Base-by-base conservation (phyloP, 768 basidiomycete genomes). In the Dentipellis fragilis region DNA sequence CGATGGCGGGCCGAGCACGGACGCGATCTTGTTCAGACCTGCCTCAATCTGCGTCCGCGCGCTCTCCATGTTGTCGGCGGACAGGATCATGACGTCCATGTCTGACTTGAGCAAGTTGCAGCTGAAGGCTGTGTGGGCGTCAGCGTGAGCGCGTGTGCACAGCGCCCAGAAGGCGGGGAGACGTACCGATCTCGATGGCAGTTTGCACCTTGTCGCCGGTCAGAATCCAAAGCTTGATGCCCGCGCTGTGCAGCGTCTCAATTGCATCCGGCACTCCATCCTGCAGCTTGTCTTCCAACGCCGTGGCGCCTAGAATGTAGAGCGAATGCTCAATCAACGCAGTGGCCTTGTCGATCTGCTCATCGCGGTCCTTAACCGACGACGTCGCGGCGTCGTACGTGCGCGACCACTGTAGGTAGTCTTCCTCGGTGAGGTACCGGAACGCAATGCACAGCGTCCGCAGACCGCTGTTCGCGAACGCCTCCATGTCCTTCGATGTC, bases 151-250 rank as follows among this genome's bases (percentile, higher is more conserved):
- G 21, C 49, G 12, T 58, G 35, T 34, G 19, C 21, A 34, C n/a
- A 11, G 23, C 34, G 35, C 36, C 17, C 42, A 22, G 58, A 11
- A 17, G 29, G 12, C 16, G 12, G 19, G 46, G 57, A 46, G 21
- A 62, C 65, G 14, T 54, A 76, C 79, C 95, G 59, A 99, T 98
- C 68, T 97, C 95, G 65, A 99, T 97, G 12, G 95, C 95, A 0
- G 95, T 99, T 69, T 98, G 94, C 1, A 97, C 76, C 70, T 99
- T 99, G 72, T 99, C 95, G 87, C 89, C 93, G 37, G 95, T 98
- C 50, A 97, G 72, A 68, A 98, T 95, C 95, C 95, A 99, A 2
- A 99, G 69, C 71, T 97, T 99, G 74, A 99, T 96, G 11, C 95
- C 95, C 1, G 95, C 95, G 29, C 80, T 75, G 64, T 96, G 93